Evolutionary conservation across 78 protist genomes (phyloP), one percentile per base, ranked within the genome.

Genomic region (Paratrimastix pyriformis): DNA sequence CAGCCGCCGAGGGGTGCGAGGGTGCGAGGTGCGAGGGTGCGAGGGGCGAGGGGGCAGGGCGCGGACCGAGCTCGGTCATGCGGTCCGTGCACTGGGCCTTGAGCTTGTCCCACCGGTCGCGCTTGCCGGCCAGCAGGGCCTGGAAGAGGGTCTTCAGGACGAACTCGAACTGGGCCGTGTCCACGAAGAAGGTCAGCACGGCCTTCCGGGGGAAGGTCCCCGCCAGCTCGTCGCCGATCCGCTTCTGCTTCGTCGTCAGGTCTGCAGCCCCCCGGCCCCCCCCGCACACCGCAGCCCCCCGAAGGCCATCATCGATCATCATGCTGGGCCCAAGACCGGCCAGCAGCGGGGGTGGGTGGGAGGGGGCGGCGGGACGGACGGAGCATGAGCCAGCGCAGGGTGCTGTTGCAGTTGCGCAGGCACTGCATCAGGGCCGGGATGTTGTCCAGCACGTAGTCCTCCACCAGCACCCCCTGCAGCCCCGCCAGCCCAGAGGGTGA

Each of bases 91-190:
- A 84, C 45, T 72, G 65, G 37, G 81, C 50, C 70, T 81, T 81
- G 40, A 73, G 62, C 59, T 76, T 79, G 29, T 80, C 88, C 97
- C 96, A 94, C 57, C 85, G 38, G 30, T 40, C 72, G 18, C 71
- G 81, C 80, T 82, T 84, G 0, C 60, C 46, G 9, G 65, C 77
- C 46, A 91, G 72, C 11, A 89, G 39, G 50, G 55, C 30, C 38
- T 78, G 72, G 71, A 75, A 77, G 42, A 62, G 68, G 13, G 11
- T 81, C 65, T 85, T 86, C 54, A 92, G 60, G 0, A 35, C 44
- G 58, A 79, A 88, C 77, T 95, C 98, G 33, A 85, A 64, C 75
- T 95, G 97, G 32, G 95, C 86, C 2, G 85, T 80, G 52, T 91
- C 52, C 37, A 94, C 64, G n/a, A 94, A 35, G 32, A 93, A 48